Evolutionary conservation across 176 grass and related monocot genomes (phyloP), one percentile per base, ranked within the genome.

Genomic region (Oryza glaberrima): DNA sequence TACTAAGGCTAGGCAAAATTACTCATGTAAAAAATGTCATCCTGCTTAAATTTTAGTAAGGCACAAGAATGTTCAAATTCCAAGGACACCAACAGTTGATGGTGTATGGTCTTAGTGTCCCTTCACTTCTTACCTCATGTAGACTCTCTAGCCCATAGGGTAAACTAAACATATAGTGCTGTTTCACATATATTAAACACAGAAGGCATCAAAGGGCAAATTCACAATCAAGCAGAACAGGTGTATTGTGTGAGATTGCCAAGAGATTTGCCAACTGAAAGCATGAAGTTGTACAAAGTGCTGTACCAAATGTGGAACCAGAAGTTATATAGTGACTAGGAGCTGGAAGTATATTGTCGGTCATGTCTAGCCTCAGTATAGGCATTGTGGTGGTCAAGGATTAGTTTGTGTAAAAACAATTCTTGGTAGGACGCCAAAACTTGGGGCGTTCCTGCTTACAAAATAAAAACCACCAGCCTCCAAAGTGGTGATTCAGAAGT

Each of bases 251-350:
- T 16, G 14, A 47, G 77, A 12, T 25, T 46, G 17, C 25, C 81
- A 81, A 41, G 40, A 82, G 70, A 82, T 73, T n/a, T 7, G 4
- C 25, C 32, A 56, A 44, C 34, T 79, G 5, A 40, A 46, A 20
- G 72, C 2, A 77, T 70, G 72, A 52, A 69, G 45, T 64, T 70
- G 86, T 47, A 79, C 68, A 74, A 51, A 88, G 46, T 83, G 61
- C 44, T 83, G 54, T 45, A 30, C 52, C 13, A 34, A 25, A 74
- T 74, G 46, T 16, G 8, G 76, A 46, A 73, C 28, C 58, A 34
- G 35, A 78, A 43, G 5, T 52, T 68, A 28, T 44, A 73, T 83
- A 73, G 16, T 78, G 56, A 58, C 44, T 11, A 35, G 47, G 56
- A 83, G 11, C n/a, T 11, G 58, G 58, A 28, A 63, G 15, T 72